Evolutionary conservation across 2,329 filamentous ascomycete species (phyloP).

Genomic region (Chaetoscypha palmicola): DNA sequence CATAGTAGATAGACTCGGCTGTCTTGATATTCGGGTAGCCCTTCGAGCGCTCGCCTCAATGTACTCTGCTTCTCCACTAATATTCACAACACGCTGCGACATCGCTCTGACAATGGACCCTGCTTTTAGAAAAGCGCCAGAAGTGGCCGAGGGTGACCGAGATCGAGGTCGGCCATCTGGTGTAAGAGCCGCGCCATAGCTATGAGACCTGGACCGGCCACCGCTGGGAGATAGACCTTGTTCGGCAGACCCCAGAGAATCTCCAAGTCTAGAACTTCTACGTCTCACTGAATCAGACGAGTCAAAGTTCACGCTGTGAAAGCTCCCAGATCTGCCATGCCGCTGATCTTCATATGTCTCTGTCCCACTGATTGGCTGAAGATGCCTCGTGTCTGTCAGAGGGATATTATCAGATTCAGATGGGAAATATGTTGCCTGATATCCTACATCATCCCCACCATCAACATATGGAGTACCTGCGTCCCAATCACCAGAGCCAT

Average conservation of each 20-base stretch:
- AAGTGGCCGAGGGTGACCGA: conserved; percentile 56
- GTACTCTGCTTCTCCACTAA: conserved; percentile 85
- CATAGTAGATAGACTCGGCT: conserved; percentile 8
- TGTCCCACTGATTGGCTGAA: conserved; percentile 50
- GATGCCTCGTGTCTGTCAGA: conserved; percentile 47
- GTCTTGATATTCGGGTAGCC: conserved; percentile 16
- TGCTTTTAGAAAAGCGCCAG: conserved; percentile 59
- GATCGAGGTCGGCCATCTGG: conserved; percentile 41
- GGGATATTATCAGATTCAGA: conserved; percentile 50
- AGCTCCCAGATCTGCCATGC: conserved; percentile 41
- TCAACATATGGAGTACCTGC: conserved; percentile 24
- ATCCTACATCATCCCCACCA: conserved; percentile 13
- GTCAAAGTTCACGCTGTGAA: conserved; percentile 48
- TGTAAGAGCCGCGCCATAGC: conserved; percentile 49
- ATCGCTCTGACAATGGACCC: conserved; percentile 75
- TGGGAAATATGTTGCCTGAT: conserved; percentile 30
- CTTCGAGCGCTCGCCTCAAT: conserved; percentile 54
- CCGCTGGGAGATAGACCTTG: conserved; percentile 36
- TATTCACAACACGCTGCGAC: conserved; percentile 95
- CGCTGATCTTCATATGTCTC: conserved; percentile 32
- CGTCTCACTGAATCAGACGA: conserved; percentile 31
- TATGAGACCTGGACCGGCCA: conserved; percentile 43
- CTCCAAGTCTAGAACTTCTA: conserved; percentile 46
- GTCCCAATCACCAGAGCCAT: conserved; percentile 23
- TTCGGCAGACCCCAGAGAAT: conserved; percentile 55